Evolutionary conservation across 129 eudicot species (phyloP).

Genomic region (Rutidosis leptorrhynchoides): DNA sequence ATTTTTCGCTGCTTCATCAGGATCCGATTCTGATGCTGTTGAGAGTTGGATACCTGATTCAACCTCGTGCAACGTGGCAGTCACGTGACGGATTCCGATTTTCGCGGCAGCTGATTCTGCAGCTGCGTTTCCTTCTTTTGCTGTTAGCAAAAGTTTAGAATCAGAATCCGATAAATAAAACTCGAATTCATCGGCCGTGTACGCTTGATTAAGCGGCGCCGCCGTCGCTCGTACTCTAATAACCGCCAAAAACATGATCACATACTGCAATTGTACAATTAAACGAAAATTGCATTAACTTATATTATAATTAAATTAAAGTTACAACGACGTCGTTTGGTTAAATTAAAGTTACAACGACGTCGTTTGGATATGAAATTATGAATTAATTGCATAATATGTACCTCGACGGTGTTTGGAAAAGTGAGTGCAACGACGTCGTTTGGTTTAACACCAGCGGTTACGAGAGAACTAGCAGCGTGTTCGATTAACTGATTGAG

Average conservation of each 20-base stretch:
- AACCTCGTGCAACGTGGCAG: conserved; percentile 46
- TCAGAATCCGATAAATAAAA: conserved; percentile 89
- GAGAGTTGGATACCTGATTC: conserved; percentile 51
- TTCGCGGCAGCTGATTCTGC: conserved; percentile 78
- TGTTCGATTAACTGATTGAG: conserved; percentile 50
- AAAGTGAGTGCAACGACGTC: conserved; percentile 95
- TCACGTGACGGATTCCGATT: conserved; percentile 61
- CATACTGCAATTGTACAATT: too few species aligned
- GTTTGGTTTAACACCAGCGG: conserved; percentile 73
- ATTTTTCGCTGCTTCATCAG: conserved; percentile 23
- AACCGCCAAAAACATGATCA: conserved; percentile 80
- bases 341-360: too few species aligned
- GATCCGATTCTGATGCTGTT: conserved; percentile 26
- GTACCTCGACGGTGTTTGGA: conserved; percentile 92
- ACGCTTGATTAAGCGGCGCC: conserved; percentile 84
- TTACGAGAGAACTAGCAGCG: conserved; percentile 57
- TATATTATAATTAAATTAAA: too few species aligned
- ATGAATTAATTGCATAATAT: too few species aligned
- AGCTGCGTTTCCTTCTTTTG: conserved; percentile 63
- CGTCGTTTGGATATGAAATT: too few species aligned
- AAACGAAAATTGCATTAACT: too few species aligned
- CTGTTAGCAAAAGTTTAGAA: conserved; percentile 64
- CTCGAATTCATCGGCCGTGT: conserved; percentile 85
- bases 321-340: too few species aligned
- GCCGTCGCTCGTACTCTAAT: conserved; percentile 88